Percentiles rank a stretch among this genome's conserved stretches.
phyloP scores from a whole-genome alignment of 2,329 filamentous ascomycete species.

The Colletotrichum navitas region DNA sequence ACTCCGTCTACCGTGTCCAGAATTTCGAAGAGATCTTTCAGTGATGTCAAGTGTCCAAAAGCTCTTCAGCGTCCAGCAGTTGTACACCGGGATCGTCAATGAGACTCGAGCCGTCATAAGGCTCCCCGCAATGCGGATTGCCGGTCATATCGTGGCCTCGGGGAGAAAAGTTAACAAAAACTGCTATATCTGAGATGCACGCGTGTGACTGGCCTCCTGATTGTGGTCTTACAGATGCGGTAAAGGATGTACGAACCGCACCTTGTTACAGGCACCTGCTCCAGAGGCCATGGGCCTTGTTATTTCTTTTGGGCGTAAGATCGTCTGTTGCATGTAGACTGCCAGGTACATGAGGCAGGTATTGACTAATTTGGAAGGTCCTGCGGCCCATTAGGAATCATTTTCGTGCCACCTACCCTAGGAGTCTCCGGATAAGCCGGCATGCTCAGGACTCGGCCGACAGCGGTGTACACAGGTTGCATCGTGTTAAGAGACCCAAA shows the following conservation, averaged over 20 bases:
- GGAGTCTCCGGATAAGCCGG: conserved; percentile 7
- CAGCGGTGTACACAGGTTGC: conserved; percentile 1
- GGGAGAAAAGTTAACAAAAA: not conserved
- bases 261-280: conserved; percentile 36
- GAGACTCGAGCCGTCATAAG: not conserved
- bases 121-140: not conserved
- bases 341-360: not conserved
- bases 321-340: not conserved
- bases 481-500: not conserved
- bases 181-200: not conserved
- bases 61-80: too few relatives aligned
- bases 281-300: not conserved
- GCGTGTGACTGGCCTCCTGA: not conserved
- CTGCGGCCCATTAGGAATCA: not conserved
- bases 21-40: too few relatives aligned
- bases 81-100: not conserved
- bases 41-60: too few relatives aligned
- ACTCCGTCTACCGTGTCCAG: too few relatives aligned
- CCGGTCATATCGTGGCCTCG: not conserved
- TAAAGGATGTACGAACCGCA: conserved; percentile 51
- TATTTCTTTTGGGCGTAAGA: not conserved
- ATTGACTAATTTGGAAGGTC: not conserved
- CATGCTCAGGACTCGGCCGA: conserved; percentile 14
- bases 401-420: not conserved
- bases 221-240: not conserved